Base-by-base conservation (phyloP, 78 protist genomes). In the Neovahlkampfia damariscottae region DNA sequence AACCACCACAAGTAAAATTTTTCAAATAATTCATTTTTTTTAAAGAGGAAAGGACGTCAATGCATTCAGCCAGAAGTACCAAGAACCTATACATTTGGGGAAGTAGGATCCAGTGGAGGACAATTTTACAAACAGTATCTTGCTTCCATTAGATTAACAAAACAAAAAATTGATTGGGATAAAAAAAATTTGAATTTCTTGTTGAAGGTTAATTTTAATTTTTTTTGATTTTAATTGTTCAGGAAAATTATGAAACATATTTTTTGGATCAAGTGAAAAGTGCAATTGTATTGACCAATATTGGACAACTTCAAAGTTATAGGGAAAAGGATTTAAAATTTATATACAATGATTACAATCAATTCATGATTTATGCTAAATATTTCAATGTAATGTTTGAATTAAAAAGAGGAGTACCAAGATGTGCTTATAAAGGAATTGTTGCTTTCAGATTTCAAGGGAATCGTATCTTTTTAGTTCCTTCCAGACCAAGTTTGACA, bases 61-160 rank as follows among this genome's bases (percentile, higher is more conserved):
- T 92, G 96, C 86, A 72, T 92, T 7, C 40, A 82, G 27, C 96
- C 96, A 1, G 87, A 89, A 27, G 28, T 93, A 1, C 74, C 92
- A 29, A 79, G 97, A 28, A 84, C 90, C 0, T 35, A 2, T 70
- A 89, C 88, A 1, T 84, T 86, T 19, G 94, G 93, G 1, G 35
- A n/a, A 5, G 7, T 67, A 28, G 97, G 97, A 27, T 78, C 80
- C 2, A 80, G 81, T 40, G 8, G n/a, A 7, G 78, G 83, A 39
- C 78, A 77, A 8, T 82, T 88, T 66, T 93, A 28, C 38, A 66
- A 67, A 31, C 8, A 40, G 0, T 37, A 78, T 50, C 71, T 93
- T 3, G 39, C 31, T 29, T 36, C 70, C n/a, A 90, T 88, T 32
- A 29, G 8, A 10, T 71, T 81, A 41, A 74, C 80, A 31, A 38